Conservation (phyloP, 2,329 filamentous ascomycete genomes). For the Dactylella cylindrospora region DNA sequence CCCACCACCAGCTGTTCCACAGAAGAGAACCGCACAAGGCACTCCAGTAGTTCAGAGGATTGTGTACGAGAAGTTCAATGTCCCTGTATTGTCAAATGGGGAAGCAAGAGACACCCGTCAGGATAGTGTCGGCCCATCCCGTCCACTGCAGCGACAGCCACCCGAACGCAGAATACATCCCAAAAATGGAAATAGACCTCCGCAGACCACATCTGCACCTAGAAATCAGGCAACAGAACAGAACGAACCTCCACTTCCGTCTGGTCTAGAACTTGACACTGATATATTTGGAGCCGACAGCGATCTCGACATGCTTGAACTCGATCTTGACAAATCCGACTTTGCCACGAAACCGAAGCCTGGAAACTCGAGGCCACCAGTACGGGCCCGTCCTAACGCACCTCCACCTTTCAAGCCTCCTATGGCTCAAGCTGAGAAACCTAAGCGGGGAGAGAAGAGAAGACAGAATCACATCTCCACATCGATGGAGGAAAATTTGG, state of each 20-base stretch:
- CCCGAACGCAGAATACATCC: neutral
- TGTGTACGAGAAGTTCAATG: conserved; percentile 29
- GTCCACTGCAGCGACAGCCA: neutral
- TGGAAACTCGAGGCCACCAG: neutral
- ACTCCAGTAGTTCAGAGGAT: conserved; percentile 21
- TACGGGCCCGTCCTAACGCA: conserved; percentile 27
- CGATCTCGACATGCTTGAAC: conserved; percentile 27
- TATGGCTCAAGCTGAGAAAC: neutral
- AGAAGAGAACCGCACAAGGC: conserved; percentile 26
- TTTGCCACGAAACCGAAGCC: conserved; percentile 21
- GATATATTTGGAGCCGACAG: conserved; percentile 15
- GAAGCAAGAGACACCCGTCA: too few relatives aligned
- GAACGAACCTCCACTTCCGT: neutral
- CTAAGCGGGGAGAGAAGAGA: neutral
- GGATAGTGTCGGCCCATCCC: too few relatives aligned
- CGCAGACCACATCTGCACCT: too few relatives aligned
- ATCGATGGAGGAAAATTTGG: too few relatives aligned
- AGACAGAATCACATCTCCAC: too few relatives aligned
- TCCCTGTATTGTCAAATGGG: conserved; percentile 13
- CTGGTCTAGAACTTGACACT: conserved; percentile 6
- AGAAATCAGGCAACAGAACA: too few relatives aligned
- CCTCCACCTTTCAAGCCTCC: conserved; percentile 34
- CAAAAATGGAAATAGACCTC: too few relatives aligned
- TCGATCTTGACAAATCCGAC: conserved; percentile 22
- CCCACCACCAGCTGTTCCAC: conserved; percentile 11